These are phyloP conservation scores for Yarrowia sp. DNA, from an alignment of 805 yeast genomes.

Conservation along the genomic window DNA sequence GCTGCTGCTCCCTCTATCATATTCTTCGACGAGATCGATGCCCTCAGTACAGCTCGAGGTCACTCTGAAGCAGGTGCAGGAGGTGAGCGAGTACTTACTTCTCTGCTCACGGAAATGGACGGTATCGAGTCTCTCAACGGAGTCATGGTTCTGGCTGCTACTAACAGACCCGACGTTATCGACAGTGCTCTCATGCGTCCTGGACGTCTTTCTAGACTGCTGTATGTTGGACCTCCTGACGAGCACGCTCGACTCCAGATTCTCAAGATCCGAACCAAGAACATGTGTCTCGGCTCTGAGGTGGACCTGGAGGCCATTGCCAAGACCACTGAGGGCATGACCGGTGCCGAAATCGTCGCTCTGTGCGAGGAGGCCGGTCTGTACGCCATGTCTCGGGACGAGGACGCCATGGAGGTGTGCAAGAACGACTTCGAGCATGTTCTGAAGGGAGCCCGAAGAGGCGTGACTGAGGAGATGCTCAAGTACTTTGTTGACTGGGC, in stretches of 20 bases:
- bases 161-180: constrained; percentile 90
- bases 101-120: constrained; percentile 90
- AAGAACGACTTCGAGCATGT: constrained; percentile 62
- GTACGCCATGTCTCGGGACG: constrained; percentile 83
- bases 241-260: constrained; percentile 75
- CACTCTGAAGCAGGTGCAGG: constrained; percentile 58
- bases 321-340: constrained; percentile 75
- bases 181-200: constrained; percentile 94
- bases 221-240: constrained; percentile 93
- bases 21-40: constrained; percentile 96
- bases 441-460: constrained; percentile 61
- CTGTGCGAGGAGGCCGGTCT: constrained; percentile 95
- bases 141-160: constrained; percentile 92
- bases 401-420: constrained; percentile 37
- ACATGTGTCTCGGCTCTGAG: constrained; percentile 55
- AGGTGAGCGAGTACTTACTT: constrained; percentile 81
- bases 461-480: constrained; percentile 84
- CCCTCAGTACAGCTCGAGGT: constrained; percentile 71
- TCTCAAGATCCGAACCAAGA: constrained; percentile 61
- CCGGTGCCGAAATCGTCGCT: constrained; percentile 94
- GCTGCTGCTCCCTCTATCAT: constrained; percentile 94
- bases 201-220: constrained; percentile 89
- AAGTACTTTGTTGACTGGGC: constrained; percentile 58
- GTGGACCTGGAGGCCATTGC: constrained; percentile 58
- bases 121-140: constrained; percentile 95